Conservation (phyloP, 192 early-diverging fungal genomes). For the Coemansia guatemalensis region DNA sequence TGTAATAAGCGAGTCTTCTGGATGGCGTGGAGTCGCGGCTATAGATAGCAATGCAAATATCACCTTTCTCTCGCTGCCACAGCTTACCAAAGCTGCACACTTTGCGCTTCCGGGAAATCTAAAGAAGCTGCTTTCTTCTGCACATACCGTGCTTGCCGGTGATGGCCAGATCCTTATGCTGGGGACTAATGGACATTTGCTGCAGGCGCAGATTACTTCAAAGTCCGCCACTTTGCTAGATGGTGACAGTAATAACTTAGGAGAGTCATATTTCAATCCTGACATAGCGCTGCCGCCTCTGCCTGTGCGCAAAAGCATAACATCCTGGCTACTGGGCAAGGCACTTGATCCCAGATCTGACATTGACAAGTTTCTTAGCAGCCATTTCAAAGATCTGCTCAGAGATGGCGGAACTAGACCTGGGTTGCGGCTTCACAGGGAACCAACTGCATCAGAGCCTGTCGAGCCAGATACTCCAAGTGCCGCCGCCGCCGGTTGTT, state of each 20-base stretch:
- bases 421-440: constrained; percentile 19
- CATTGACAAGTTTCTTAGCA: constrained; percentile 34
- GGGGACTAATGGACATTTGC: constrained; percentile 10
- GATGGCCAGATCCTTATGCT: constrained; percentile 21
- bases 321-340: constrained; percentile 49
- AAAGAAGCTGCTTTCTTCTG: not conserved
- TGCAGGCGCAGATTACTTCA: constrained; percentile 17
- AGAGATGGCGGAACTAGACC: constrained; percentile 19
- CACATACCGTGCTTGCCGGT: constrained; percentile 12
- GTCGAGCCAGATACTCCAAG: not conserved
- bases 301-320: constrained; percentile 37
- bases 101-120: constrained; percentile 6
- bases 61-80: constrained; percentile 21
- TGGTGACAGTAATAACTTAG: too few relatives aligned
- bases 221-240: not conserved
- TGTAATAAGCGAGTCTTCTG: constrained; percentile 8
- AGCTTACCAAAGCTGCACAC: not conserved
- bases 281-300: constrained; percentile 8
- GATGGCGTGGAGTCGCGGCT: constrained; percentile 29
- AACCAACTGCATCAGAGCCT: not conserved
- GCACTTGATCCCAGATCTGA: constrained; percentile 26
- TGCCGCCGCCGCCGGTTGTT: not conserved
- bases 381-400: constrained; percentile 33
- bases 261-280: constrained; percentile 20
- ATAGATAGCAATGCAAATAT: constrained; percentile 15